Evolutionary conservation across 805 yeast genomes (phyloP).

Genomic region (Barnettozyma salicaria): DNA sequence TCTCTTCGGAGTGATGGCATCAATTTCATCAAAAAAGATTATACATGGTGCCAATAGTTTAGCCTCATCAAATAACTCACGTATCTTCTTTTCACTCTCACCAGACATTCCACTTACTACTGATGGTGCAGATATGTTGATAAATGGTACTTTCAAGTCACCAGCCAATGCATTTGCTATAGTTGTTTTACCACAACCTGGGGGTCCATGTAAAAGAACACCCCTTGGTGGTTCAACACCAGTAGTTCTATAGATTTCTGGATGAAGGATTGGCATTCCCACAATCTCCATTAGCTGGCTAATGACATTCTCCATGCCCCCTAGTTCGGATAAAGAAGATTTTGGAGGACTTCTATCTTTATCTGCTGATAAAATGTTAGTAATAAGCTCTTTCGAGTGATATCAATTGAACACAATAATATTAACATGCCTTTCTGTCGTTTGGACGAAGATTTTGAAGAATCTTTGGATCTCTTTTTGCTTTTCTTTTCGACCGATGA

Average conservation of each 20-base stretch:
- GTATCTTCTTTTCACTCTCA: conserved; percentile 87
- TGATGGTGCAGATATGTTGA: conserved; percentile 88
- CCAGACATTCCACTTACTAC: conserved; percentile 99
- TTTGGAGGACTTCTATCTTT: conserved; percentile 67
- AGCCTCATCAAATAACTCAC: conserved; percentile 94
- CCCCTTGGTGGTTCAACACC: conserved; percentile 97
- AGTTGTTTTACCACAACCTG: conserved; percentile 97
- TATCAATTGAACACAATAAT: too few species aligned
- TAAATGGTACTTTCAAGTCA: conserved; percentile 87
- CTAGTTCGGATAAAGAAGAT: conserved; percentile 63
- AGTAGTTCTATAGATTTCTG: conserved; percentile 79
- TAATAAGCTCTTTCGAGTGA: conserved; percentile 15
- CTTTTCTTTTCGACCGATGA: conserved; percentile 30
- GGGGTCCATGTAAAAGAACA: conserved; percentile 92
- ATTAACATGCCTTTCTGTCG: conserved; percentile 34
- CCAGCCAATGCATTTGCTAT: conserved; percentile 96
- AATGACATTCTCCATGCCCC: conserved; percentile 85
- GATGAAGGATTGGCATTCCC: conserved; percentile 88
- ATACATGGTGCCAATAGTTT: conserved; percentile 84
- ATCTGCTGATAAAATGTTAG: conserved; percentile 28
- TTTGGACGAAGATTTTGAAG: conserved; percentile 27
- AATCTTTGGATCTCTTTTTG: conserved; percentile 49
- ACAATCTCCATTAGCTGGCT: conserved; percentile 84
- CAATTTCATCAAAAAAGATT: conserved; percentile 92
- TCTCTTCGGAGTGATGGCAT: conserved; percentile 96